phyloP scores from a whole-genome alignment of 2,329 filamentous ascomycete genomes.

The Colletotrichum melonis region DNA sequence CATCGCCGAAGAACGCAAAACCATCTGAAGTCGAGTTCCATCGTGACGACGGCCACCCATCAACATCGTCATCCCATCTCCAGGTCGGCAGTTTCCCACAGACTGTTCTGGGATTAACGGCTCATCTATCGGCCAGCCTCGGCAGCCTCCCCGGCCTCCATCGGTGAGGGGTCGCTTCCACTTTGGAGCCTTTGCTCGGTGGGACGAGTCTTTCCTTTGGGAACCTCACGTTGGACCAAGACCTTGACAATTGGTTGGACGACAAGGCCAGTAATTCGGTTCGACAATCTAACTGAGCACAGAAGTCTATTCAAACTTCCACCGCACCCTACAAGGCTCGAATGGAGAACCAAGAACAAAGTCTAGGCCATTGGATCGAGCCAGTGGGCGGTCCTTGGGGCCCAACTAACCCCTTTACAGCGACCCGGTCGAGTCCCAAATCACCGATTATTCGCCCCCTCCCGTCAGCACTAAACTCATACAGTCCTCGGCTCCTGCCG shows the following conservation, averaged over 20 bases:
- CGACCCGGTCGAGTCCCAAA: background rate
- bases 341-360: background rate
- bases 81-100: background rate
- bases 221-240: background rate
- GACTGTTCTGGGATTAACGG: background rate
- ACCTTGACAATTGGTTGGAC: background rate
- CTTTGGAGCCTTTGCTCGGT: background rate
- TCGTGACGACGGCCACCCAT: background rate
- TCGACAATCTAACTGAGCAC: background rate
- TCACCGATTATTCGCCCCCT: background rate
- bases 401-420: background rate
- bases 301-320: background rate
- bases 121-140: background rate
- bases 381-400: background rate
- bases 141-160: background rate
- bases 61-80: background rate
- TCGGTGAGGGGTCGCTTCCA: background rate
- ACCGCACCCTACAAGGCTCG: conserved; percentile 1
- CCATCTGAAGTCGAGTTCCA: background rate
- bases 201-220: background rate
- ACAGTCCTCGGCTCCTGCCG: conserved; percentile 19
- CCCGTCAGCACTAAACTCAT: conserved; percentile 2
- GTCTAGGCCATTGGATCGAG: background rate
- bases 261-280: background rate
- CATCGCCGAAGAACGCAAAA: background rate